These are phyloP conservation scores for Geotrichum citri-aurantii DNA, from an alignment of 1,139 yeast genomes.

Conservation along the genomic window DNA sequence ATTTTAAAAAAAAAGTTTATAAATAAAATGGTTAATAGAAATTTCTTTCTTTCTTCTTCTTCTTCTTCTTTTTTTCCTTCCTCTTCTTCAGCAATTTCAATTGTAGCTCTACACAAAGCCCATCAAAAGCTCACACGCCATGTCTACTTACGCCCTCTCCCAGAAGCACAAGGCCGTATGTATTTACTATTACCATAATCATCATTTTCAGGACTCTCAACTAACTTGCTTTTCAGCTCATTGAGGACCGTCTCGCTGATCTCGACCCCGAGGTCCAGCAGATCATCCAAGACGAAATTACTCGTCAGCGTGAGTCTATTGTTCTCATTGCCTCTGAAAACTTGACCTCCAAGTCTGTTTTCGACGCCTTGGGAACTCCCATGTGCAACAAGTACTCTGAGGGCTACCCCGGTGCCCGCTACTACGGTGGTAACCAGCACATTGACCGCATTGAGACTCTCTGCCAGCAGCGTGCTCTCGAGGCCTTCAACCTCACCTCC, in stretches of 20 bases:
- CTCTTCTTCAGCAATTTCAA: constrained; percentile 7
- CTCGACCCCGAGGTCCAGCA: constrained; percentile 84
- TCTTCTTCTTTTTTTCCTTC: background rate
- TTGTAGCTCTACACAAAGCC: background rate
- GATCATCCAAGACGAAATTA: constrained; percentile 65
- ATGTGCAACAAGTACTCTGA: constrained; percentile 99
- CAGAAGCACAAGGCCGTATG: constrained; percentile 31
- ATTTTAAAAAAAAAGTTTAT: background rate
- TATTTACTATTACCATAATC: background rate
- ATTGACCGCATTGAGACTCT: constrained; percentile 85
- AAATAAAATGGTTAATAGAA: constrained; percentile 3
- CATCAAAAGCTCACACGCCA: constrained; percentile 15
- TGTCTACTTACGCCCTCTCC: constrained; percentile 33
- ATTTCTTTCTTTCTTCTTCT: background rate
- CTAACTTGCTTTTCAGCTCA: constrained; percentile 21
- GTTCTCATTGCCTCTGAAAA: constrained; percentile 93
- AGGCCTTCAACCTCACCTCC: constrained; percentile 71
- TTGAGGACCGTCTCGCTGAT: constrained; percentile 37
- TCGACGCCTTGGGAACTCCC: constrained; percentile 90
- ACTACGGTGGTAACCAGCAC: constrained; percentile 94
- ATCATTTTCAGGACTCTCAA: background rate
- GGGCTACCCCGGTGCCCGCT: constrained; percentile 96
- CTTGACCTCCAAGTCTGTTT: constrained; percentile 89
- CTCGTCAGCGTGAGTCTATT: constrained; percentile 83
- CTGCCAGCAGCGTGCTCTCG: constrained; percentile 88